A percentile compares a stretch with the other conserved stretches of the same genome.
phyloP scores from a whole-genome alignment of 176 grass and related monocot genomes.

The Musa schizocarpa region DNA sequence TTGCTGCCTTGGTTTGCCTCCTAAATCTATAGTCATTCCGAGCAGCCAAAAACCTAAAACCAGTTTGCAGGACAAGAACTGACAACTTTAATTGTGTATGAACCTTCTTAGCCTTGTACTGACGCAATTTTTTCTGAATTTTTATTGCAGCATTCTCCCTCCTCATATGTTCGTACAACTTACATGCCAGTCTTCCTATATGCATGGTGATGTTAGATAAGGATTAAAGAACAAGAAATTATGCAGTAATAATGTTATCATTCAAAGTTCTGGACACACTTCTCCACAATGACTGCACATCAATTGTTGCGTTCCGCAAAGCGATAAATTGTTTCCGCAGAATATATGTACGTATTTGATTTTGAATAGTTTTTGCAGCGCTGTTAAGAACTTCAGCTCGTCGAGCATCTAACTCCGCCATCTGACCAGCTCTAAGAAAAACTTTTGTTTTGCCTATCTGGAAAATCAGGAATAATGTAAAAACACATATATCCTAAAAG shows the following conservation, averaged over 20 bases:
- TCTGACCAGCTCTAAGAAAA: conserved; percentile 97
- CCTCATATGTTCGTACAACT: conserved; percentile 65
- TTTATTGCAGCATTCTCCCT: conserved; percentile 66
- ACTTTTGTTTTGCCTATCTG: conserved; percentile 99
- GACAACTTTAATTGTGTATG: conserved; percentile 48
- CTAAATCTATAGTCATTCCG: conserved; percentile 75
- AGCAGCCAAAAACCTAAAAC: conserved; percentile 78
- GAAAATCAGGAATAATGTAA: conserved; percentile 18
- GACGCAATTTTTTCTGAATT: conserved; percentile 80
- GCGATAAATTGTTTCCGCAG: conserved; percentile 81
- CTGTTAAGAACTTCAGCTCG: conserved; percentile 90
- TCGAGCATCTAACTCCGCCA: conserved; percentile 95
- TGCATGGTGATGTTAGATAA: background rate
- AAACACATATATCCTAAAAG: background rate
- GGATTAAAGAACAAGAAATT: background rate
- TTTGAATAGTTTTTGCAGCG: conserved; percentile 91
- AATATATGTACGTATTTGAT: conserved; percentile 88
- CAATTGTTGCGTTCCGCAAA: conserved; percentile 68
- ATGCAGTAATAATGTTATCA: background rate
- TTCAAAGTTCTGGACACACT: conserved; percentile 27
- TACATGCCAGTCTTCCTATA: conserved; percentile 90
- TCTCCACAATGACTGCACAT: conserved; percentile 92
- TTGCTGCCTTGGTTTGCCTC: conserved; percentile 62
- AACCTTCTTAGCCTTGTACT: conserved; percentile 62
- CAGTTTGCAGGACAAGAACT: conserved; percentile 70